Conservation (phyloP, 2,329 filamentous ascomycete genomes). For the Knoxdaviesia capensis region DNA sequence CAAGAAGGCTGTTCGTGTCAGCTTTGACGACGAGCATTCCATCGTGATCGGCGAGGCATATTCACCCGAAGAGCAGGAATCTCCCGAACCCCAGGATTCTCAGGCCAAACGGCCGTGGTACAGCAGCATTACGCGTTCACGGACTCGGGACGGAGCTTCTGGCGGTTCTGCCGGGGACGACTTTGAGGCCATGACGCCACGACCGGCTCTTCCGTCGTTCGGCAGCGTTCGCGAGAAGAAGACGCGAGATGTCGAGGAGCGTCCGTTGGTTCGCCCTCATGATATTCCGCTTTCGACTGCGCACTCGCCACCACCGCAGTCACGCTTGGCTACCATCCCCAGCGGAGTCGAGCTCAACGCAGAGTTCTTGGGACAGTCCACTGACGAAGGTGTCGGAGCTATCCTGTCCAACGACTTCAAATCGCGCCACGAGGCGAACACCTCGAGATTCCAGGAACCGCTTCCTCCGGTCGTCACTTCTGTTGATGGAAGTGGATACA, state of each 20-base stretch:
- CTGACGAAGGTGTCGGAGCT: conserved; percentile 36
- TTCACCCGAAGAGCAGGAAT: conserved; percentile 16
- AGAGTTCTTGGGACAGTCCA: conserved; percentile 26
- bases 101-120: conserved; percentile 30
- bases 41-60: conserved; percentile 30
- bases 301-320: too few species aligned
- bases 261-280: conserved; percentile 34
- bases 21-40: conserved; percentile 52
- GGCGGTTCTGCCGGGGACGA: conserved; percentile 27
- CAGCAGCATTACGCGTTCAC: conserved; percentile 19
- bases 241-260: conserved; percentile 29
- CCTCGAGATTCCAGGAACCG: conserved; percentile 38
- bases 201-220: conserved; percentile 53
- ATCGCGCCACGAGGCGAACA: conserved; percentile 32
- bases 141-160: background rate
- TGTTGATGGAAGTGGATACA: conserved; percentile 43
- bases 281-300: conserved; percentile 9
- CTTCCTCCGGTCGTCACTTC: conserved; percentile 52
- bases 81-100: conserved; percentile 17
- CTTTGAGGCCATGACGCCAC: conserved; percentile 52
- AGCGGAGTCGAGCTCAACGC: conserved; percentile 5
- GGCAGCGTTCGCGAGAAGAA: conserved; percentile 52
- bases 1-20: conserved; percentile 53
- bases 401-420: conserved; percentile 33
- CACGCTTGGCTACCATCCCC: conserved; percentile 4